Base-by-base conservation (phyloP, 2,329 filamentous ascomycete genomes). In the Nannizziopsis arthrosporioides region DNA sequence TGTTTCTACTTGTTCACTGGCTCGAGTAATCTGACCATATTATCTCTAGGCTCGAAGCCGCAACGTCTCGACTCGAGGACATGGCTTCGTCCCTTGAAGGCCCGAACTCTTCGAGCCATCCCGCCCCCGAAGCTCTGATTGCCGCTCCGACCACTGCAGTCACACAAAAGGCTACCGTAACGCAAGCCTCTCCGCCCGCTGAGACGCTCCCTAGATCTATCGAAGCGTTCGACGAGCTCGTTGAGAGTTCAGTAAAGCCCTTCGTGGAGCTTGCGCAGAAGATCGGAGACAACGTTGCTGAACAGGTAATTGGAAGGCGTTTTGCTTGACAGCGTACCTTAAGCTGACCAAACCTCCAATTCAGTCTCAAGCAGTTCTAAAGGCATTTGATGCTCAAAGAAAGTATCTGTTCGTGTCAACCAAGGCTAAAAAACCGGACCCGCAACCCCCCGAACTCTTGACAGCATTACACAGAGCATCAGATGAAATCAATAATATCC, bases 61-160 rank as follows among this genome's bases (percentile, higher is more conserved):
- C 92, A 35, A 98, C 92, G 45, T 92, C 88, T 55, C 82, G 92
- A 51, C 80, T 98, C 49, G 92, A 98, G 72, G 92, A 98, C 66
- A 94, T 98, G 61, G 90, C 92, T 40, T 81, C 85, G 56, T 83
- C 86, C 12, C 79, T 71, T 40, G 68, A 70, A 52, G 66, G 64
- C 76, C 48, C 75, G 70, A 60, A 59, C 44, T 53, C 59, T 49
- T 51, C 58, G 44, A 65, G 72, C 48, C 61, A 65, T 39, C 61
- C 53, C 6, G 22, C 59, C 40, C 54, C 60, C 52, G 51, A 59
- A 44, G 51, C 58, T 32, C 45, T 42, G 8, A 34, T 41, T 8
- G 58, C 38, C 51, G 57, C 32, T 49, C 57, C 15, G 47, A 49
- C 17, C 58, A 57, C 47, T 56, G 56, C 30, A 57, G 59, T 30